Evolutionary conservation across 106 monocot species (phyloP).

Genomic region (Agapanthus africanus): DNA sequence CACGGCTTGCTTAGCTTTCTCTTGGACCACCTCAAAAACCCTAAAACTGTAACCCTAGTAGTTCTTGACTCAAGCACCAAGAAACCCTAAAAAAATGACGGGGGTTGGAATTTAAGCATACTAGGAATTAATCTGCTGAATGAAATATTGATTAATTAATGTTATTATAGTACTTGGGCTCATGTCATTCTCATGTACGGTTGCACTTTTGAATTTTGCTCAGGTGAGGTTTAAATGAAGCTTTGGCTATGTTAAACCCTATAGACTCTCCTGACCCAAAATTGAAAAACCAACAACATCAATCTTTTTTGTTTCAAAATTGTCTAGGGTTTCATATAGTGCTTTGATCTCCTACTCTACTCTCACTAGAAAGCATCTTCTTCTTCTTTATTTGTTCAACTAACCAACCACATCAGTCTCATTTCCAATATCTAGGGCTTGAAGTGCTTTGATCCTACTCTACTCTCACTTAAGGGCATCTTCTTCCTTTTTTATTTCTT

Average conservation of each 20-base stretch:
- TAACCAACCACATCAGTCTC: slow-evolving; percentile 3
- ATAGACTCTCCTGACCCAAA: slow-evolving; percentile 4
- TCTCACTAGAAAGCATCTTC: too few species aligned
- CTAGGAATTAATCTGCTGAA: not conserved
- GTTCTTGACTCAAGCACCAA: not conserved
- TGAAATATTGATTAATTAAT: too few species aligned
- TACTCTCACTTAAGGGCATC: slow-evolving; percentile 2
- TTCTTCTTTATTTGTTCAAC: too few species aligned
- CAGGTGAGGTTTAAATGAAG: not conserved
- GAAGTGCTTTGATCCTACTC: not conserved
- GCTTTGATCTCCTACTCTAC: too few species aligned
- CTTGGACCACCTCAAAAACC: slow-evolving; percentile 4
- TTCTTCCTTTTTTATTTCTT: not conserved
- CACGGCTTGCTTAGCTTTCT: not conserved
- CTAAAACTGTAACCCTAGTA: not conserved
- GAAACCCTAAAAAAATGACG: not conserved
- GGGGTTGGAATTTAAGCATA: not conserved
- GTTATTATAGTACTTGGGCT: not conserved
- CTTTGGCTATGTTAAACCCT: too few species aligned
- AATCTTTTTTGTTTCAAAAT: too few species aligned
- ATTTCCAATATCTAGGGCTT: not conserved
- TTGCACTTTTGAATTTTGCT: not conserved
- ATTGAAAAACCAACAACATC: too few species aligned
- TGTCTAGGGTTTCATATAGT: too few species aligned
- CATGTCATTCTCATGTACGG: not conserved